Conservation (phyloP, 805 yeast species). For the Candida maltosa region DNA sequence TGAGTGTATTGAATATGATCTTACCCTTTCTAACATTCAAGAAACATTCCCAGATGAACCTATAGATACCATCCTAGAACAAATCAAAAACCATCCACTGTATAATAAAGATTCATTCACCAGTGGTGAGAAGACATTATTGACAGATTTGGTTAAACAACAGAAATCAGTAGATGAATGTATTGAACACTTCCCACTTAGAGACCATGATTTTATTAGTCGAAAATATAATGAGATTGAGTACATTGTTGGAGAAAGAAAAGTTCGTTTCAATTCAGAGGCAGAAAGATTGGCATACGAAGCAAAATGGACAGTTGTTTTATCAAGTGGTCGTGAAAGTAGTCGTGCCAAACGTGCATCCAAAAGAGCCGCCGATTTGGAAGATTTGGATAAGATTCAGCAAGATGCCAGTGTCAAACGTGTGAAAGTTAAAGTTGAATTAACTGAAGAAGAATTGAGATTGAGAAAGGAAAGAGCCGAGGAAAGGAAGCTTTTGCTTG, state of each 20-base stretch:
- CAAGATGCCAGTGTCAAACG: conserved; percentile 4
- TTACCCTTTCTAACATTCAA: conserved; percentile 1
- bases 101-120: conserved; percentile 13
- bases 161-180: conserved; percentile 13
- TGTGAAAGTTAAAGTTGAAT: conserved; percentile 6
- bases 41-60: neutral
- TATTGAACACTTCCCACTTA: conserved; percentile 19
- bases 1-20: conserved; percentile 3
- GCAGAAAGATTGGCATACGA: conserved; percentile 35
- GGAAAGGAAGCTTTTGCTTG: conserved; percentile 4
- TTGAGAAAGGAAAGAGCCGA: conserved; percentile 7
- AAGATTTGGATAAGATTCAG: conserved; percentile 13
- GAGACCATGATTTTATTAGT: conserved; percentile 18
- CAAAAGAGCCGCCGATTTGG: conserved; percentile 13
- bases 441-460: conserved; percentile 14
- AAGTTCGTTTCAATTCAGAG: conserved; percentile 22
- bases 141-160: conserved; percentile 14
- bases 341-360: conserved; percentile 9
- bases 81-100: conserved; percentile 1
- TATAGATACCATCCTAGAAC: neutral
- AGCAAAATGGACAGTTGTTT: conserved; percentile 34
- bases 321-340: conserved; percentile 7
- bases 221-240: conserved; percentile 20
- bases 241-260: conserved; percentile 21
- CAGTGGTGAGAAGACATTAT: conserved; percentile 19